Evolutionary conservation across 2,329 filamentous ascomycete genomes (phyloP).

Genomic region (Apiospora sp.): DNA sequence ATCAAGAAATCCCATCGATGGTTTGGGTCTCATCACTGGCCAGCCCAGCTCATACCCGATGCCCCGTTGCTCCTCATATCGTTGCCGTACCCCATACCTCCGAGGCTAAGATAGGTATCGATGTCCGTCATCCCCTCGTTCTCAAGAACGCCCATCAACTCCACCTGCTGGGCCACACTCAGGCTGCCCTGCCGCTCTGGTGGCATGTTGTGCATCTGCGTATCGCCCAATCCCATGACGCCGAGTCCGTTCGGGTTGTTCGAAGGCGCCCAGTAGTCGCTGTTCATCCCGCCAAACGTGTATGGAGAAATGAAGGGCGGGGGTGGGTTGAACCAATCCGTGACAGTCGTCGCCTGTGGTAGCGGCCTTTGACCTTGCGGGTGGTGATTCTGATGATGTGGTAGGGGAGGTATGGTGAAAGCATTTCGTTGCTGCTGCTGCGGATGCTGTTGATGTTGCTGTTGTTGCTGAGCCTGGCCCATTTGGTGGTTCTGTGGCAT

Average conservation of each 20-base stretch:
- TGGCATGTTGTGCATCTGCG: conserved; percentile 39
- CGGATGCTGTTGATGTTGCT: conserved; percentile 25
- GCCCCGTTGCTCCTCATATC: conserved; percentile 22
- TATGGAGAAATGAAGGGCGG: conserved; percentile 63
- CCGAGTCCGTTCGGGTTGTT: conserved; percentile 36
- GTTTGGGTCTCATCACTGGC: background rate
- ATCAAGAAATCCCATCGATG: background rate
- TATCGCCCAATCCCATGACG: conserved; percentile 35
- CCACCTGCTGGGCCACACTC: conserved; percentile 81
- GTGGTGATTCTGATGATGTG: background rate
- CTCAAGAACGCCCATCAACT: conserved; percentile 83
- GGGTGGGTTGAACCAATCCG: conserved; percentile 62
- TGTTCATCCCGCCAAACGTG: conserved; percentile 50
- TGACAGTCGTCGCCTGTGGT: conserved; percentile 49
- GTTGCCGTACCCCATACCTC: conserved; percentile 39
- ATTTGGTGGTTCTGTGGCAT: conserved; percentile 33
- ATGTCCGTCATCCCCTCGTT: conserved; percentile 71
- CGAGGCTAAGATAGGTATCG: conserved; percentile 61
- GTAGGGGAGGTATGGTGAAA: conserved; percentile 49
- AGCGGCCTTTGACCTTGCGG: conserved; percentile 51
- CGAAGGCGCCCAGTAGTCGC: conserved; percentile 39
- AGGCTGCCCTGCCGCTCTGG: conserved; percentile 71
- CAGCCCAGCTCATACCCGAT: conserved; percentile 17
- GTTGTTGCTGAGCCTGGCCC: conserved; percentile 31
- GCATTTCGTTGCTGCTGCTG: conserved; percentile 34